Conservation (phyloP, 2,329 filamentous ascomycete species). For the Talaromyces sp. region DNA sequence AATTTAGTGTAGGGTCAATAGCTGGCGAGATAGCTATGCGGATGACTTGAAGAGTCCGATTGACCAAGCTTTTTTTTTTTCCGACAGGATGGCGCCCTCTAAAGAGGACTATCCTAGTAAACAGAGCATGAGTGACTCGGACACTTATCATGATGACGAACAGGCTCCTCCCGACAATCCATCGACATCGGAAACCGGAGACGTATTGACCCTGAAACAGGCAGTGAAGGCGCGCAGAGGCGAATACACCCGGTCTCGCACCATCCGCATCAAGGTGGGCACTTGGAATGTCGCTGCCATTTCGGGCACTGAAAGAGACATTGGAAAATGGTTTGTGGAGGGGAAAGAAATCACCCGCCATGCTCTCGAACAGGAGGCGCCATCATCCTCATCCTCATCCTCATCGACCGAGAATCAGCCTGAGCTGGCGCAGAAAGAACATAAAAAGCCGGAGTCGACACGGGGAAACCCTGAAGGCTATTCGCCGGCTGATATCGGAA, state of each 20-base stretch:
- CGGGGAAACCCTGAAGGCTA: constrained; percentile 36
- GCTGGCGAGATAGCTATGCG: constrained; percentile 2
- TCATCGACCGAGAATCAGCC: constrained; percentile 12
- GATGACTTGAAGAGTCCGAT: background rate
- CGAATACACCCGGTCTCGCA: constrained; percentile 73
- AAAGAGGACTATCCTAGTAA: background rate
- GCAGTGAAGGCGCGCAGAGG: constrained; percentile 66
- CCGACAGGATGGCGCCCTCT: constrained; percentile 6
- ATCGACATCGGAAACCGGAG: constrained; percentile 18
- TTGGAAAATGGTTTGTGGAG: constrained; percentile 82
- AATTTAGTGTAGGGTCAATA: background rate
- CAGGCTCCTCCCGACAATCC: constrained; percentile 16
- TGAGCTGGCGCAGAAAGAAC: constrained; percentile 19
- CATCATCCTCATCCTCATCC: background rate
- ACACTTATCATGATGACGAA: background rate
- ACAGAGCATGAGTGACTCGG: background rate
- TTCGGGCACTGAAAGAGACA: constrained; percentile 79
- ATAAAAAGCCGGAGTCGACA: constrained; percentile 45
- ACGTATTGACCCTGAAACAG: constrained; percentile 46
- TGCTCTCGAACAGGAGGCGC: background rate
- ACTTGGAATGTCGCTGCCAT: constrained; percentile 92
- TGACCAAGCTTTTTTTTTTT: background rate
- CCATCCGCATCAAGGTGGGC: constrained; percentile 81
- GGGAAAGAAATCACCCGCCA: constrained; percentile 53
- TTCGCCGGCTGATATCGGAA: constrained; percentile 62